Evolutionary conservation across 1,284 basidiomycete genomes (phyloP), one percentile per base, ranked within the genome.

Genomic region (Afroboletus lepidellus): DNA sequence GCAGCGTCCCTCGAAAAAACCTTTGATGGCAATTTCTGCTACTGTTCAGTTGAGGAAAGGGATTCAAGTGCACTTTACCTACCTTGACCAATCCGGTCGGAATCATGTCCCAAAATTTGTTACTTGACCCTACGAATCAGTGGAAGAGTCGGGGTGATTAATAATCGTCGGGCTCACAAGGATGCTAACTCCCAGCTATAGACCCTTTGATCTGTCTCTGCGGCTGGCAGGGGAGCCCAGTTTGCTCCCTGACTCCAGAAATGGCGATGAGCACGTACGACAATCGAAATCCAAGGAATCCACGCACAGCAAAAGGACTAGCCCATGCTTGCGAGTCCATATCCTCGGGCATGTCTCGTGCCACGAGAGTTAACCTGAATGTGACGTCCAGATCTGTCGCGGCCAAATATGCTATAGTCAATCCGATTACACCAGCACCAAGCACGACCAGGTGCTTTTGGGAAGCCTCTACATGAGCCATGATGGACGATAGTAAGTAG

Each of bases 291-390:
- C 36, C 4, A 21, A 32, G 47, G 33, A 48, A 48, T 38, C 15
- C 39, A 72, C 80, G 58, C 53, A 83, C 84, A 34, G 87, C 86
- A 80, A 87, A 90, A 0, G 87, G 87, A 53, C 77, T 80, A 0
- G 87, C 80, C 67, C 86, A 89, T 0, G 72, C 77, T 46, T 80
- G 79, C 2, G 79, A 81, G 48, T 76, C 69, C 23, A 77, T 61
- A 66, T 89, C 85, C 46, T 79, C 74, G 0, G 87, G 85, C 57
- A 87, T 70, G 56, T 90, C 87, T 39, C 83, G 74, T 2, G 86
- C 87, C 15, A 88, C 69, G 49, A 89, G 67, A 2, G 77, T 81
- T 24, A 89, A 74, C 24, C 69, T 73, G 64, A 79, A 77, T 3
- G 48, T 1, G 15, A 46, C 48, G 37, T 51, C 37, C 24, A 56